Conservation (phyloP, 1,139 yeast genomes). For the Pichia sp. region DNA sequence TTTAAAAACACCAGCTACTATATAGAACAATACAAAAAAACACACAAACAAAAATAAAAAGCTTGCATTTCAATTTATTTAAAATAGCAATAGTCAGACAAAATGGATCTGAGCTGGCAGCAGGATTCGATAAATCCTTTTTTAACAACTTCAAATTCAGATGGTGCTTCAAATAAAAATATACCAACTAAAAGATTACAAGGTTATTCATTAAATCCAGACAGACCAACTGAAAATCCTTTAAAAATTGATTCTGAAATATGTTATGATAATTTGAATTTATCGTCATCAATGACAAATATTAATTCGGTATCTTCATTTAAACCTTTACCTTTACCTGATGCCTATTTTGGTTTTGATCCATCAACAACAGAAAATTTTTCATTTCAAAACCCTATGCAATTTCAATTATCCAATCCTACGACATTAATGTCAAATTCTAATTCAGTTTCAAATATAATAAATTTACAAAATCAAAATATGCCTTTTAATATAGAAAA, state of each 20-base stretch:
- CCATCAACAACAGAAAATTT: constrained; percentile 7
- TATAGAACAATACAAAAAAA: no score
- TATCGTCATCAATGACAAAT: neutral
- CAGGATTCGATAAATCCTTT: constrained; percentile 12
- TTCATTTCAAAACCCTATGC: no score
- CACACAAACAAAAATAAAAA: no score
- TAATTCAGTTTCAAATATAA: neutral
- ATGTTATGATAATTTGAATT: neutral
- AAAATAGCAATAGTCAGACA: neutral
- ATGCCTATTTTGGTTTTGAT: constrained; percentile 31
- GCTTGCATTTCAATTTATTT: no score
- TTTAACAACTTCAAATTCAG: neutral
- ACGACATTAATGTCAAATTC: neutral
- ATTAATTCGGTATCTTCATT: constrained; percentile 13
- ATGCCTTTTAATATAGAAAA: constrained; percentile 11
- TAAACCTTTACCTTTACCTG: constrained; percentile 36
- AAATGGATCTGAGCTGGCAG: constrained; percentile 10
- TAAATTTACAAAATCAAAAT: neutral
- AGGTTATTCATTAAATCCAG: no score
- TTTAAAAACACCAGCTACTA: no score
- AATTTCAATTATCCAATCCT: neutral
- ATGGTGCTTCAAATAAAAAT: neutral
- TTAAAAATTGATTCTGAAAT: constrained; percentile 4
- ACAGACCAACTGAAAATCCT: constrained; percentile 1
- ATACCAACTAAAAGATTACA: neutral